Percentiles rank a stretch among this genome's conserved stretches.
phyloP scores from a whole-genome alignment of 2,329 filamentous ascomycete species.

The Fusarium musae region DNA sequence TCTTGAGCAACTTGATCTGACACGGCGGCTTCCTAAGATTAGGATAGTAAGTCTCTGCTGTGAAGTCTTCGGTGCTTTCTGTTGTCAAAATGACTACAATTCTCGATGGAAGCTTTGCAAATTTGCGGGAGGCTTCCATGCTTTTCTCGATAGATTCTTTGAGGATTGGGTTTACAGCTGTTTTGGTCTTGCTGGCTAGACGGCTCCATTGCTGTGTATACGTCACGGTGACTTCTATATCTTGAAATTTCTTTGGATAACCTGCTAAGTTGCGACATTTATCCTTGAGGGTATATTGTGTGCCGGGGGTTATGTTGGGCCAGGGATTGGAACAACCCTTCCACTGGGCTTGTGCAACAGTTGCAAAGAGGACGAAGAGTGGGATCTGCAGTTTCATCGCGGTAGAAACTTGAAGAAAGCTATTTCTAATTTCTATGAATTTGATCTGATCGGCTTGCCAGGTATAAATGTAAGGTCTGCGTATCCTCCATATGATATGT shows the following conservation, averaged over 20 bases:
- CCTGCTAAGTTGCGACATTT: slow-evolving; percentile 11
- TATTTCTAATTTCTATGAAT: rapidly evolving
- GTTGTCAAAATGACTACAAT: slow-evolving; percentile 21
- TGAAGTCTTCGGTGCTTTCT: background rate
- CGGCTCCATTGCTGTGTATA: slow-evolving; percentile 21
- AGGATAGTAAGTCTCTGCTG: slow-evolving; percentile 17
- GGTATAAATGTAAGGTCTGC: background rate
- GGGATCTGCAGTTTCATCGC: background rate
- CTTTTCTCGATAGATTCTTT: slow-evolving; percentile 1
- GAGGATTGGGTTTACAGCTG: slow-evolving; percentile 10
- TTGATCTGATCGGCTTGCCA: background rate
- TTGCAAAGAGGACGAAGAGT: background rate
- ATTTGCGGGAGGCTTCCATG: slow-evolving; percentile 8
- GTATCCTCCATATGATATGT: background rate
- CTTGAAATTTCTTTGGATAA: slow-evolving; percentile 13
- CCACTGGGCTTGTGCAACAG: background rate
- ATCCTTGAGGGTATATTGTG: background rate
- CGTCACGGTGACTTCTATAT: slow-evolving; percentile 8
- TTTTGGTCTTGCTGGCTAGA: background rate
- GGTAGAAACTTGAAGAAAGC: rapidly evolving
- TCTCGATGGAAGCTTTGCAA: slow-evolving; percentile 2
- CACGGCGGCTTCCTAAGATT: background rate
- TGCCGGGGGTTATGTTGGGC: background rate
- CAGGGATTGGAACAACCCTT: slow-evolving; percentile 15
- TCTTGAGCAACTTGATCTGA: slow-evolving; percentile 6